A percentile compares a stretch with the other conserved stretches of the same genome.
Conservation (phyloP, 768 basidiomycete genomes). For the Leccinum subtestaceum region DNA sequence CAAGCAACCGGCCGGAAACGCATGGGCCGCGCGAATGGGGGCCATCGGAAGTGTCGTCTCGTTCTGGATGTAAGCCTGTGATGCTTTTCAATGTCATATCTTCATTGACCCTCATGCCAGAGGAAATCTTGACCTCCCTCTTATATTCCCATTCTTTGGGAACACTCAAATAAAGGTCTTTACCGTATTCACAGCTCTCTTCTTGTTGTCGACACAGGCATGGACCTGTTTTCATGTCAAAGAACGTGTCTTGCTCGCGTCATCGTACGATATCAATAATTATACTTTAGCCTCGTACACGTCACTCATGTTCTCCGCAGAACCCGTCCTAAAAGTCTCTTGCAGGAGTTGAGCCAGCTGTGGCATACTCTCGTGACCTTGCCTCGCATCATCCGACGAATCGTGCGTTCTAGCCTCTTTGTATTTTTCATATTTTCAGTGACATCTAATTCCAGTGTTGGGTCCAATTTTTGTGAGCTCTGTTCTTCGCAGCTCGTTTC, state of each 20-base stretch:
- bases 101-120: constrained; percentile 35
- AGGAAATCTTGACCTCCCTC: constrained; percentile 76
- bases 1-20: constrained; percentile 82
- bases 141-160: constrained; percentile 70
- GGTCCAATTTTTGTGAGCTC: constrained; percentile 77
- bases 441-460: constrained; percentile 49
- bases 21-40: constrained; percentile 94
- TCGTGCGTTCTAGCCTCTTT: constrained; percentile 50
- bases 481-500: neutral
- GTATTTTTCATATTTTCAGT: neutral
- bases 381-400: constrained; percentile 72
- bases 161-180: constrained; percentile 78
- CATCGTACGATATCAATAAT: constrained; percentile 22
- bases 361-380: constrained; percentile 67
- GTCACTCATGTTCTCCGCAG: constrained; percentile 14
- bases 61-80: constrained; percentile 73
- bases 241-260: constrained; percentile 67
- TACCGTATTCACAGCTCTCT: constrained; percentile 65
- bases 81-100: neutral
- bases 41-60: constrained; percentile 83
- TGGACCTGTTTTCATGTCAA: constrained; percentile 60
- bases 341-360: constrained; percentile 57
- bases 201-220: constrained; percentile 65
- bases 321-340: constrained; percentile 28
- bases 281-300: neutral